A percentile compares a stretch with the other conserved stretches of the same genome.
These are phyloP conservation scores for Nitzschia sp. DNA, from an alignment of 108 stramenopile genomes.

Conservation along the genomic window DNA sequence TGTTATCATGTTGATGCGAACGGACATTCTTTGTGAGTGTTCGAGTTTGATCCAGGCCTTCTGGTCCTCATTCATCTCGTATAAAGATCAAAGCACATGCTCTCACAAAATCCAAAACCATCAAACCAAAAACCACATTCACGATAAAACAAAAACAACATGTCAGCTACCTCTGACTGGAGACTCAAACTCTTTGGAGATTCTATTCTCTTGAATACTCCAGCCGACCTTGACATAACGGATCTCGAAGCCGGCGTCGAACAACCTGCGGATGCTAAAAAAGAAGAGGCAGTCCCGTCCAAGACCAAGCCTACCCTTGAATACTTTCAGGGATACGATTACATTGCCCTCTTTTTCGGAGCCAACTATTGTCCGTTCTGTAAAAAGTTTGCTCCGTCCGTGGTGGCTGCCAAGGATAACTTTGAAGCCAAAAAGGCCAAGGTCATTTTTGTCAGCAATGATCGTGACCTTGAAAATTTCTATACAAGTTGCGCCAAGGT, in stretches of 20 bases:
- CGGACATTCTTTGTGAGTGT: too few species aligned
- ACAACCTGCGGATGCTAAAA: background rate
- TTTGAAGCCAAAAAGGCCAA: conserved; percentile 34
- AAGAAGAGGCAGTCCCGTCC: background rate
- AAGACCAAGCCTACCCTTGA: background rate
- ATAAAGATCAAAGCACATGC: too few species aligned
- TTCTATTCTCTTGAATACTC: conserved; percentile 23
- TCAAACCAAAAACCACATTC: background rate
- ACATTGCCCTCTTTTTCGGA: conserved; percentile 40
- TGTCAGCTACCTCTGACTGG: conserved; percentile 33
- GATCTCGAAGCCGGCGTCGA: conserved; percentile 1
- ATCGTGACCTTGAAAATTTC: conserved; percentile 43
- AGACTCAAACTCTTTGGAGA: conserved; percentile 33
- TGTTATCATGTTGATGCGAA: too few species aligned
- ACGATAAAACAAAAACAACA: conserved; percentile 10
- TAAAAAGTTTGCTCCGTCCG: conserved; percentile 41
- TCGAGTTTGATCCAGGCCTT: too few species aligned
- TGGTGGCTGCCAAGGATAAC: conserved; percentile 16
- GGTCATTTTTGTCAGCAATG: conserved; percentile 52
- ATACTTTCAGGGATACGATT: conserved; percentile 20
- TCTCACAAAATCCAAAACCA: background rate
- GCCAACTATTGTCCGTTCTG: conserved; percentile 57
- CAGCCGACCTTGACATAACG: background rate
- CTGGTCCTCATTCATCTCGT: too few species aligned
- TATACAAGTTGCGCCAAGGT: conserved; percentile 27